A percentile compares a stretch with the other conserved stretches of the same genome.
Conservation (phyloP, 2,329 filamentous ascomycete species). For the Didymella sp. region DNA sequence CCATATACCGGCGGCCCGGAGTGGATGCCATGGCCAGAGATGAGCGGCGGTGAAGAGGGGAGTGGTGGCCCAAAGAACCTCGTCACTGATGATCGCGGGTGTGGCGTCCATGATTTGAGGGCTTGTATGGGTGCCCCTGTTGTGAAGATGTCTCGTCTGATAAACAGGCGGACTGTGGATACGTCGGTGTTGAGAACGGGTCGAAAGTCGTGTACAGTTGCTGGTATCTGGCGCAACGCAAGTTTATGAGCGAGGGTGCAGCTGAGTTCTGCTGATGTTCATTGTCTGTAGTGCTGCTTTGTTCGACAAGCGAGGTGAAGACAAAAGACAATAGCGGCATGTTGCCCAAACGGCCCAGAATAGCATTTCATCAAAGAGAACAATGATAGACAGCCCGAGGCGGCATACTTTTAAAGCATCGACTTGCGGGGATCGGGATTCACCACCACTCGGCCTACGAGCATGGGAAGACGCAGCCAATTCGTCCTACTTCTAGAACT, state of each 20-base stretch:
- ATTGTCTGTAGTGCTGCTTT: not conserved
- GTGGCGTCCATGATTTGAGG: not conserved
- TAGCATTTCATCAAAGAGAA: not conserved
- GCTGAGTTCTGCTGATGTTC: not conserved
- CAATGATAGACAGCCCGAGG: not conserved
- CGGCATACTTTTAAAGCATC: not conserved
- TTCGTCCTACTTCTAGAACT: not conserved
- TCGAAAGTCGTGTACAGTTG: too few species aligned
- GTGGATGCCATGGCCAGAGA: conserved; percentile 3
- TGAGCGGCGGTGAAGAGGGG: conserved; percentile 4
- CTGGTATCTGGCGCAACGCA: not conserved
- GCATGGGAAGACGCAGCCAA: not conserved
- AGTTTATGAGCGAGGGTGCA: not conserved
- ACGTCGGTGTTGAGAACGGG: not conserved
- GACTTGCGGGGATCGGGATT: not conserved
- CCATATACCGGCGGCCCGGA: conserved; percentile 12
- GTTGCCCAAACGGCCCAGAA: not conserved
- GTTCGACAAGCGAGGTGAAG: not conserved
- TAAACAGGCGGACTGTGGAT: not conserved
- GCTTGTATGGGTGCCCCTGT: not conserved
- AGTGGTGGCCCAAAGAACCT: not conserved
- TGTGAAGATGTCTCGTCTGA: not conserved
- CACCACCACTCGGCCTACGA: not conserved
- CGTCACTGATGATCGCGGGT: not conserved
- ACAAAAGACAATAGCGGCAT: not conserved